phyloP scores from a whole-genome alignment of 805 yeast genomes.

The Candida sanyiensis region DNA sequence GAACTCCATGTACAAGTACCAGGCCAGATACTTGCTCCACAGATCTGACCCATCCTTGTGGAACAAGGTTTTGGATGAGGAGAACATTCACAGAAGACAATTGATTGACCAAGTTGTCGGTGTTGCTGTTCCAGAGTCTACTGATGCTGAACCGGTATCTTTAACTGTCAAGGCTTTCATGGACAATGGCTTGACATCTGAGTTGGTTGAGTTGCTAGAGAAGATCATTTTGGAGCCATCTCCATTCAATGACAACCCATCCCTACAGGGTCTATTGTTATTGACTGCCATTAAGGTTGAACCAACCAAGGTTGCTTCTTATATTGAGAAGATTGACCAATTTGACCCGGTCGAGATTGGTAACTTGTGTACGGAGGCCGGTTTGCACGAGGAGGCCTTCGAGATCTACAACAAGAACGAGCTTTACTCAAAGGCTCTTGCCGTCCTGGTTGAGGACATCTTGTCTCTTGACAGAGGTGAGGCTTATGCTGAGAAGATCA shows the following conservation, averaged over 20 bases:
- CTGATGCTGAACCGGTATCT: conserved; percentile 90
- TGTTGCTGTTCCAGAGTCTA: conserved; percentile 91
- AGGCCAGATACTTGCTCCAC: conserved; percentile 88
- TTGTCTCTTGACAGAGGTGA: conserved; percentile 95
- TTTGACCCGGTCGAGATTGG: conserved; percentile 94
- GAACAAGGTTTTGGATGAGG: conserved; percentile 69
- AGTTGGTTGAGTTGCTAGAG: conserved; percentile 89
- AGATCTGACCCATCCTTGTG: conserved; percentile 86
- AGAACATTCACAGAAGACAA: conserved; percentile 83
- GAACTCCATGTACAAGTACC: conserved; percentile 96
- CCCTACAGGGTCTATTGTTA: conserved; percentile 86
- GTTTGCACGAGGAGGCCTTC: conserved; percentile 88
- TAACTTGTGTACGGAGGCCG: conserved; percentile 82
- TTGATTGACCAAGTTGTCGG: conserved; percentile 92
- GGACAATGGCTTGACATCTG: conserved; percentile 90
- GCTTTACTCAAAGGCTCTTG: conserved; percentile 71
- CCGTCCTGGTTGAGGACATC: conserved; percentile 85
- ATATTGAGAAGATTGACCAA: conserved; percentile 84
- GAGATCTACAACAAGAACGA: conserved; percentile 86
- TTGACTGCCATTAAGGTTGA: conserved; percentile 96
- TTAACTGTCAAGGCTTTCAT: conserved; percentile 92
- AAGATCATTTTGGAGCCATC: conserved; percentile 96
- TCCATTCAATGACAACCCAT: conserved; percentile 91
- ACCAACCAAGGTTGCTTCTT: conserved; percentile 72
- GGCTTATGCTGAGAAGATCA: conserved; percentile 84